A percentile compares a stretch with the other conserved stretches of the same genome.
Conservation (phyloP, 2,329 filamentous ascomycete species). For the Calonectria hawksworthii region DNA sequence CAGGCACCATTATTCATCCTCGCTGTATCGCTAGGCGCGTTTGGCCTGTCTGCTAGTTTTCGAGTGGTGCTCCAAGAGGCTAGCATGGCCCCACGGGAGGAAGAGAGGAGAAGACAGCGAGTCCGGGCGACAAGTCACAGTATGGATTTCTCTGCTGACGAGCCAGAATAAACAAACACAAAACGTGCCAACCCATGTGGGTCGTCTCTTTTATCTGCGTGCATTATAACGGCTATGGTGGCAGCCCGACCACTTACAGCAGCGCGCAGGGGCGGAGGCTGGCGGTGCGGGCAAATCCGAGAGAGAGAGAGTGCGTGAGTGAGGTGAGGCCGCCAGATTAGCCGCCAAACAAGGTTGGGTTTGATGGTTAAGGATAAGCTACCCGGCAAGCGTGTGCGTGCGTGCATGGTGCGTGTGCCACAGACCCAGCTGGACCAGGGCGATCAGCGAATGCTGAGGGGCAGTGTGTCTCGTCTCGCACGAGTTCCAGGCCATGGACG, state of each 20-base stretch:
- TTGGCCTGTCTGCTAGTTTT: background rate
- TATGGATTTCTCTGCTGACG: background rate
- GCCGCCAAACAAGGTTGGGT: constrained; percentile 1
- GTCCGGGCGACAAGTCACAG: background rate
- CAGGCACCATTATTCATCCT: background rate
- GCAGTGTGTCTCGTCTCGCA: background rate
- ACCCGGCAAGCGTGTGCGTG: background rate
- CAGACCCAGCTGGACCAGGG: background rate
- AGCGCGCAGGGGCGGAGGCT: background rate
- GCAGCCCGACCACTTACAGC: background rate
- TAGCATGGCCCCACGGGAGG: background rate
- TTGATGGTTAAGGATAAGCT: constrained; percentile 10
- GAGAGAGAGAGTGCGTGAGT: background rate
- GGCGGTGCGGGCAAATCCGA: background rate
- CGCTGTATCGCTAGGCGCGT: background rate
- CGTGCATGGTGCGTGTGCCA: background rate
- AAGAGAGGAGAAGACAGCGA: background rate
- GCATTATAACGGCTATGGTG: no score
- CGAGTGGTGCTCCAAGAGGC: background rate
- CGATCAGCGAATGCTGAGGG: background rate
- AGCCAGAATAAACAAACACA: background rate
- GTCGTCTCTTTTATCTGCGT: background rate
- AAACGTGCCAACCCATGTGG: background rate
- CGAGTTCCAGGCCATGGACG: background rate
- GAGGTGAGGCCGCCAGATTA: background rate